These are phyloP conservation scores for Cicer bijugum DNA, from an alignment of 306 rosid species.

Conservation along the genomic window DNA sequence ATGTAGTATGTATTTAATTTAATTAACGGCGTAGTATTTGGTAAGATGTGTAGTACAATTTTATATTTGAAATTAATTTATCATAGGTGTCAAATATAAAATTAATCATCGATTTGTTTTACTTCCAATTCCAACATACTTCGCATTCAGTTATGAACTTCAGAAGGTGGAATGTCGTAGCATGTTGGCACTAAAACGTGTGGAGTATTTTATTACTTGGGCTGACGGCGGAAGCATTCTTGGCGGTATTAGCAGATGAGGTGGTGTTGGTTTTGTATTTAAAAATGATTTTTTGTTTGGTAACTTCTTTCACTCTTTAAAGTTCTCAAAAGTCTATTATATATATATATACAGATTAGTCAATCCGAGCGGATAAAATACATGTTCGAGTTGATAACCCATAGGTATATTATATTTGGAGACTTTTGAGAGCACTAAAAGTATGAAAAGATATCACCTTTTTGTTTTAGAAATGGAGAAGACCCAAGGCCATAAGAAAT, in stretches of 20 bases:
- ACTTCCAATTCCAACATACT: not conserved
- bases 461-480: too few relatives aligned
- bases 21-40: not conserved
- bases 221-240: not conserved
- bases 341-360: too few relatives aligned
- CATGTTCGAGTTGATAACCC: too few relatives aligned
- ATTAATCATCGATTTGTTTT: not conserved
- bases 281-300: too few relatives aligned
- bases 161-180: not conserved
- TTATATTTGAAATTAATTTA: not conserved
- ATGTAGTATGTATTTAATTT: not conserved
- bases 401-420: too few relatives aligned
- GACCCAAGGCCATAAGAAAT: too few relatives aligned
- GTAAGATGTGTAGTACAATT: not conserved
- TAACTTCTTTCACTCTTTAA: too few relatives aligned
- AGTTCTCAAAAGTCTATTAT: too few relatives aligned
- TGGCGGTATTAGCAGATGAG: conserved; percentile 23
- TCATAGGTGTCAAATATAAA: not conserved
- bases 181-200: not conserved
- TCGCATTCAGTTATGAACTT: not conserved
- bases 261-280: not conserved
- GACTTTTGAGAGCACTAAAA: too few relatives aligned
- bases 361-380: too few relatives aligned
- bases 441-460: too few relatives aligned
- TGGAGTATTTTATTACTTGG: not conserved